phyloP scores from a whole-genome alignment of 1,284 basidiomycete species.

The Moesziomyces aphidis region DNA sequence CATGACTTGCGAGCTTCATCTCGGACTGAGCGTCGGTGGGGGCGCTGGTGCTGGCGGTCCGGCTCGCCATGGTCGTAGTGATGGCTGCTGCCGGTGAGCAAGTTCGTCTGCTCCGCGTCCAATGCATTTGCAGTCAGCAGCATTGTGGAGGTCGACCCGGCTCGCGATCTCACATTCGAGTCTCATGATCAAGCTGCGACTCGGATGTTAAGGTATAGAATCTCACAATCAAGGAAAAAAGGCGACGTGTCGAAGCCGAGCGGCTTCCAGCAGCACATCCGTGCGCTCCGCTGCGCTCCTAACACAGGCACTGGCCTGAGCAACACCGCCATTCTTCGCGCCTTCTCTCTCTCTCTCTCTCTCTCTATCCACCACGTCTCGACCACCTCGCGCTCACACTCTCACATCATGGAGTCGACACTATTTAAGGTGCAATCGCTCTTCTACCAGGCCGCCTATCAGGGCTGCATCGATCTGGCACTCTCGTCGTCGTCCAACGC shows the following conservation, averaged over 20 bases:
- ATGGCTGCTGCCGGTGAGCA: neutral
- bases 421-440: conserved; percentile 62
- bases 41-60: neutral
- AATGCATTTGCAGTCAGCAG: neutral
- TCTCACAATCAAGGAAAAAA: too few relatives aligned
- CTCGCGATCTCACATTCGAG: neutral
- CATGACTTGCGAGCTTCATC: conserved; percentile 19
- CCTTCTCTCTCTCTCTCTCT: neutral
- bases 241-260: neutral
- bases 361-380: neutral
- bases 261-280: neutral
- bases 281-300: conserved; percentile 11
- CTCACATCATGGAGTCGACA: conserved; percentile 41
- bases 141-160: neutral
- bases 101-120: too few relatives aligned
- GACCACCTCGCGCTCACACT: neutral
- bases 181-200: too few relatives aligned
- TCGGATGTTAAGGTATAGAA: too few relatives aligned
- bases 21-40: conserved; percentile 4
- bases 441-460: conserved; percentile 66
- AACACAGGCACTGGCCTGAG: neutral
- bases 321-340: neutral
- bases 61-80: conserved; percentile 9
- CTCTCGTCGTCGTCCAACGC: conserved; percentile 32
- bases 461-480: conserved; percentile 58